Evolutionary conservation across 2,329 filamentous ascomycete species (phyloP), one percentile per base, ranked within the genome.

Genomic region (Ophiocordyceps camponoti-rufipedis): DNA sequence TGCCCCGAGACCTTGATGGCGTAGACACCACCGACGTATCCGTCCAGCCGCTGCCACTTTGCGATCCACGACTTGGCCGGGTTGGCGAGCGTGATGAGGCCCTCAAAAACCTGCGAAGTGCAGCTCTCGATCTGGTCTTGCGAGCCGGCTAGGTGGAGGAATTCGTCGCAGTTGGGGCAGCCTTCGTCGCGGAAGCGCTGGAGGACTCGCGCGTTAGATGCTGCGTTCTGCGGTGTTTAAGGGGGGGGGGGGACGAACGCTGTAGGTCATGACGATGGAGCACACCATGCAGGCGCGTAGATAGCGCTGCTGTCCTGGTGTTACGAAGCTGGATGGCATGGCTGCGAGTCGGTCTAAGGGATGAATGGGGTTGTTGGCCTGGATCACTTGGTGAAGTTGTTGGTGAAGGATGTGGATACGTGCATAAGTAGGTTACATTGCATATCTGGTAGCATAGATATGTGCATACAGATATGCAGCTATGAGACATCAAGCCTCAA

Each of bases 241-340:
- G 23, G 23, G 28, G 6, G 14, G 28, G 13, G n/a, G n/a, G 4
- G 28, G 13, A 16, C 74, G 54, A 68, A 87, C 83, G 53, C 72
- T 72, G 57, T 81, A 78, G 49, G 84, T 81, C 71, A 89, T 86
- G 52, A 96, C 85, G 59, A 96, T 83, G 46, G 86, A 89, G 76
- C 91, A 98, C 54, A 96, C 86, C 87, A 98, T 95, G 72, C 91
- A 98, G 57, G 91, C 91, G 65, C 91, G 88, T 54, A 94, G 75
- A 61, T 85, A 80, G 65, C 88, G 85, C 68, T 82, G 79, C 65
- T 91, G 84, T 60, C 71, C 73, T 7, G 83, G 74, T 14, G 82
- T 67, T 50, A 87, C 80, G 62, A 78, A 87, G 62, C 78, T 82
- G 41, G 51, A 48, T 47, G 50, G 39, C 18, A 11, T n/a, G 39